phyloP scores from a whole-genome alignment of 441 rosid species.

The Bocquillonia castaneifolia region DNA sequence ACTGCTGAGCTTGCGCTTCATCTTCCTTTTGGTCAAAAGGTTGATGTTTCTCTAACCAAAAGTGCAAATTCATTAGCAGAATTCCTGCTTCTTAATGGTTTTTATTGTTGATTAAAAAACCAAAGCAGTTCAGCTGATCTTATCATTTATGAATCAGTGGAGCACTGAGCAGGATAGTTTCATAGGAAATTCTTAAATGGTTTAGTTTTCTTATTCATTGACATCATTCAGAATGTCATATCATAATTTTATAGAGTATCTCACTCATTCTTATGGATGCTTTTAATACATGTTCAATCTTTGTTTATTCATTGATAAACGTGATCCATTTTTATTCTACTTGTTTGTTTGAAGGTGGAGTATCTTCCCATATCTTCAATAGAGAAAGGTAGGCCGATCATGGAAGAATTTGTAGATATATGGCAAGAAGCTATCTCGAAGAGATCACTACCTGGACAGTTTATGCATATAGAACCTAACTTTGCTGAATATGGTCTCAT shows the following conservation, averaged over 20 bases:
- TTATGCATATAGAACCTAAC: constrained; percentile 57
- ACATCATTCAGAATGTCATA: background rate
- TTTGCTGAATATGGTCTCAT: constrained; percentile 65
- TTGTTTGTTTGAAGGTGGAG: constrained; percentile 58
- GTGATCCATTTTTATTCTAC: background rate
- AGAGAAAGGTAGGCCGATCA: constrained; percentile 59
- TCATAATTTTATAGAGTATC: background rate
- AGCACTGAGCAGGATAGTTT: background rate
- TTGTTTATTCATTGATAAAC: background rate
- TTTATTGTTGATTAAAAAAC: background rate
- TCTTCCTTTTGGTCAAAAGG: background rate
- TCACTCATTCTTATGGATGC: background rate
- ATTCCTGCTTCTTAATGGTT: background rate
- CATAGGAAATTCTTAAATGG: background rate
- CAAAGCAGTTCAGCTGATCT: background rate
- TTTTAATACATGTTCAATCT: constrained; percentile 9
- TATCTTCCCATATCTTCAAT: constrained; percentile 83
- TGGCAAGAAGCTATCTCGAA: constrained; percentile 75
- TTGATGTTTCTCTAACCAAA: background rate
- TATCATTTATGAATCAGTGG: background rate
- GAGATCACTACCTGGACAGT: constrained; percentile 72
- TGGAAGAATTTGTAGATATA: constrained; percentile 76
- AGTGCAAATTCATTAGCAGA: background rate
- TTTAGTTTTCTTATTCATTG: background rate
- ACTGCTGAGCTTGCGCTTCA: too few species aligned